Evolutionary conservation across 805 yeast genomes (phyloP), one percentile per base, ranked within the genome.

Genomic region (Allodekkera sacchari): DNA sequence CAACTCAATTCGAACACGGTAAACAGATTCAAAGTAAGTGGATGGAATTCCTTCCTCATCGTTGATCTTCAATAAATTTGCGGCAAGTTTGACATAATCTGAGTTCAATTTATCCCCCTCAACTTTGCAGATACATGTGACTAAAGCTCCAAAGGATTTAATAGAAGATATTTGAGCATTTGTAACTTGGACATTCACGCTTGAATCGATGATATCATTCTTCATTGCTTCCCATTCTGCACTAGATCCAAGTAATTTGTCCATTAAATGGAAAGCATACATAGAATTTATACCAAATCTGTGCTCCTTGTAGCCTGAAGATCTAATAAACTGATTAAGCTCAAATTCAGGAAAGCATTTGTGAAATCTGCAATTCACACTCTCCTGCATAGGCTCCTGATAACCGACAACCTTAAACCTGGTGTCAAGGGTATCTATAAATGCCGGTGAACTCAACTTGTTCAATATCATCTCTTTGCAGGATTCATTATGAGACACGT

Each of bases 81-180:
- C 47, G 1, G 74, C 75, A 5, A 27, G 66, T 47, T 7, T 54
- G 54, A 45, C 57, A 43, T 41, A 54, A 6, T 34, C 21, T 1
- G 37, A 3, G 27, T 35, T 37, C 7, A 65, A 37, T 4, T 57
- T 53, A 0, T 40, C 37, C 2, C 50, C 45, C 15, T 50, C 52
- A 27, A 59, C 62, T 38, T 74, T 68, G 36, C 81, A 68, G 44
- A 61, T 77, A 0, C 89, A 72, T 0, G 89, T 76, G 15, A 84
- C 39, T 21, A 87, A 59, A 2, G 92, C 85, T 30, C 89, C 87
- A 69, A 83, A 75, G 0, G 94, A 70, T 44, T 78, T 79, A 4
- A 84, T 80, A 14, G 82, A 70, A 4, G 72, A 61, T 11, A 77
- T 62, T 45, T 85, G 94, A 1, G 88, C 68, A 25, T 75, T 66